Conservation (phyloP, 257 asterid species). For the Phtheirospermum japonicum region DNA sequence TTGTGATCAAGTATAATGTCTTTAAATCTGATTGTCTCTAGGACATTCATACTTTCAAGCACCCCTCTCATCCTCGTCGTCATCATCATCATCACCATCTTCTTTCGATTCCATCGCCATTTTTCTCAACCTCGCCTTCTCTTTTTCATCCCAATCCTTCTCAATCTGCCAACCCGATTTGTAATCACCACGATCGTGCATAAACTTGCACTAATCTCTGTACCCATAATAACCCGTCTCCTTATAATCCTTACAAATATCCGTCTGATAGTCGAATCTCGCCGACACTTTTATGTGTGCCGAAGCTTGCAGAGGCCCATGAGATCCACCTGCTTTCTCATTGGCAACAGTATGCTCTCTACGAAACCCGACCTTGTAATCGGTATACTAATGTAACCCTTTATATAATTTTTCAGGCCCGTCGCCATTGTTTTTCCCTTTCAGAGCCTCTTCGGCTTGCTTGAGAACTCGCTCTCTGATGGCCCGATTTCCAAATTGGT, state of each 20-base stretch:
- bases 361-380: conserved; percentile 94
- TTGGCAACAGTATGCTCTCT: too few species aligned
- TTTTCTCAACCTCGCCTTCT: conserved; percentile 63
- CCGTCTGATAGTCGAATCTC: too few species aligned
- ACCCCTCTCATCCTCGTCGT: conserved; percentile 35
- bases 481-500: too few species aligned
- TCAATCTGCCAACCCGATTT: too few species aligned
- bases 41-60: too few species aligned
- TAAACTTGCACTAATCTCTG: conserved; percentile 87
- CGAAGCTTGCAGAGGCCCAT: conserved; percentile 91
- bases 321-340: conserved; percentile 94
- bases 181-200: too few species aligned
- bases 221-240: conserved; percentile 98
- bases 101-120: conserved; percentile 56
- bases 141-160: conserved; percentile 94
- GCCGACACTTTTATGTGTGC: conserved; percentile 89
- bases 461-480: too few species aligned
- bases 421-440: too few species aligned
- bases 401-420: conserved; percentile 66
- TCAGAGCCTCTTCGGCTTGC: too few species aligned
- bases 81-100: conserved; percentile 40
- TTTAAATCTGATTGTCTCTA: too few species aligned
- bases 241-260: conserved; percentile 89
- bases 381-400: conserved; percentile 82
- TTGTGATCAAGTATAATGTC: too few species aligned